Base-by-base conservation (phyloP, 2,329 filamentous ascomycete genomes). In the Alternaria alternata region DNA sequence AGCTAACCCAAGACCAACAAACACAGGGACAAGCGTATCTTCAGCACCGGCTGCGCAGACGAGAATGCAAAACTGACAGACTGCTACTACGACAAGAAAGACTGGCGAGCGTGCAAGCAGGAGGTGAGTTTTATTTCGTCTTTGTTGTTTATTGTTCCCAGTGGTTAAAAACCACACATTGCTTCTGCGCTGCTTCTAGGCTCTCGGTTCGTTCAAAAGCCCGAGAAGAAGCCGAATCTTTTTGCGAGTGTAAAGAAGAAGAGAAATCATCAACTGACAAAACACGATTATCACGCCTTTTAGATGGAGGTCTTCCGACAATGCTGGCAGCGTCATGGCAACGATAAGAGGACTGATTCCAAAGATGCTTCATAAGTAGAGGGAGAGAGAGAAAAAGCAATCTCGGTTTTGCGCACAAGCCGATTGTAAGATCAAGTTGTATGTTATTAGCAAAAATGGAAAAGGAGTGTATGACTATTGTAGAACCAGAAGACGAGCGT, bases 31-130 rank as follows among this genome's bases (percentile, higher is more conserved):
- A 94, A 97, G 86, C 87, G 95, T 76, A 98, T 98, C 79, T 96
- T 93, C 83, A 97, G 93, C 83, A 98, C 94, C 3, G 95, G 94
- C 59, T 98, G 94, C 75, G 88, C 93, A 97, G 94, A 88, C 22
- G 94, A 98, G 75, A 97, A 98, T 74, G 83, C 87, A 54, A 94
- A 89, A 74, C 87, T 99, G 89, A 97, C 93, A 36, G 92, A 98
- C 78, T 99, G 95, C 80, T 97, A 96, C 79, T 97, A 88, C 75
- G 93, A 94, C 56, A 97, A 94, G 85, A 97, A 94, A 78, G 95
- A 99, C 77, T 99, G 95, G 94, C 86, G 95, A 69, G 85, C 86
- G 59, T 99, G 95, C 80, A 91, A 91, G 75, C 85, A 88, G 67
- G 94, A 98, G 87, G 94, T 96, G 78, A 83, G 91, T 41, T 22